Evolutionary conservation across 2,329 filamentous ascomycete species (phyloP).

Genomic region (Ilyonectria sp.): DNA sequence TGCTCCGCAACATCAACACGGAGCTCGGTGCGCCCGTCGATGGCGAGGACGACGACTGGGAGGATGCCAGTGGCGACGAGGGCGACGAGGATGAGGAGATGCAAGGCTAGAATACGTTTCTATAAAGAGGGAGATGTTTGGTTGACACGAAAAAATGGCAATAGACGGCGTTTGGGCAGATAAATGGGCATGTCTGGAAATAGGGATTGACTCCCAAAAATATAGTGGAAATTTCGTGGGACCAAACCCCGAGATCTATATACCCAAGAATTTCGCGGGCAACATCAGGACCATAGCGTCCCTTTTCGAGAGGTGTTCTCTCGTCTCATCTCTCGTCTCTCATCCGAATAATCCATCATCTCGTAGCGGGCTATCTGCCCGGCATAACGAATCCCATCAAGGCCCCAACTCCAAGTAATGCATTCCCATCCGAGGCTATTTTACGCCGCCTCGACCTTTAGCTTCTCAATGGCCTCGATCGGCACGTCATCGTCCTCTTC

Average conservation of each 20-base stretch:
- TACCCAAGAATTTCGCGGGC: constrained; percentile 32
- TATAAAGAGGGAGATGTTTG: constrained; percentile 31
- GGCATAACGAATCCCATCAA: constrained; percentile 37
- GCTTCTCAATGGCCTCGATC: constrained; percentile 76
- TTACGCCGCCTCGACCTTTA: constrained; percentile 75
- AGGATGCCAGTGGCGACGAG: constrained; percentile 67
- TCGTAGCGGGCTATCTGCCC: constrained; percentile 26
- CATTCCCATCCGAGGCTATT: constrained; percentile 15
- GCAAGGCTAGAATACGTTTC: constrained; percentile 57
- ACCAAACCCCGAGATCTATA: constrained; percentile 39
- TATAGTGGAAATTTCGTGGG: constrained; percentile 39
- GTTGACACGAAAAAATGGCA: constrained; percentile 30
- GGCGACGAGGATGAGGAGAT: constrained; percentile 72
- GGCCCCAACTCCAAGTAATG: constrained; percentile 48
- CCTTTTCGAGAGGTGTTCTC: constrained; percentile 11
- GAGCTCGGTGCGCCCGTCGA: constrained; percentile 74
- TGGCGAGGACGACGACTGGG: constrained; percentile 69
- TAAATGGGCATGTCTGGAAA: constrained; percentile 42
- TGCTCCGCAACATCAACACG: constrained; percentile 74
- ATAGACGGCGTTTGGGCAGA: constrained; percentile 45
- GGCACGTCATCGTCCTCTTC: constrained; percentile 77
- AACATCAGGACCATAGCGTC: not conserved
- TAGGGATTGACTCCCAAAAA: constrained; percentile 37
- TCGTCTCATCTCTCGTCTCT: constrained; percentile 18
- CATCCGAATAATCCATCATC: constrained; percentile 16